A percentile compares a stretch with the other conserved stretches of the same genome.
Evolutionary conservation across 2,329 filamentous ascomycete species (phyloP).

Genomic region (Xylariales sp.): DNA sequence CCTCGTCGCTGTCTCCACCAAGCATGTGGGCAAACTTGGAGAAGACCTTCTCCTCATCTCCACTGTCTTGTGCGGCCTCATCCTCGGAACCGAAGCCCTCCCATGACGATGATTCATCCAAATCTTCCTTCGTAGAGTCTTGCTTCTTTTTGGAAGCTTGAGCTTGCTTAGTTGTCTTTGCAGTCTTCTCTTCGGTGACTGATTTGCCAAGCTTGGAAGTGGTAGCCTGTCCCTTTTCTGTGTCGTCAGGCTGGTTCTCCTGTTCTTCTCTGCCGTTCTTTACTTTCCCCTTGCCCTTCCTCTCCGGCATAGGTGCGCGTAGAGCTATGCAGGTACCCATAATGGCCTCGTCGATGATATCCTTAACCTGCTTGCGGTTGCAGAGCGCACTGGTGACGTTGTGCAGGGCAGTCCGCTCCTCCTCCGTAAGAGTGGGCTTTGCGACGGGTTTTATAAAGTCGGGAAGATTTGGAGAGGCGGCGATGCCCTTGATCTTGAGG

Average conservation of each 20-base stretch:
- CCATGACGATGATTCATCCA: slow-evolving; percentile 16
- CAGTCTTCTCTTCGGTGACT: slow-evolving; percentile 10
- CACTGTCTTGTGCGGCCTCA: slow-evolving; percentile 6
- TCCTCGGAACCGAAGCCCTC: slow-evolving; percentile 7
- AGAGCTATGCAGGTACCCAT: slow-evolving; percentile 44
- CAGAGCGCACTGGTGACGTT: slow-evolving; percentile 57
- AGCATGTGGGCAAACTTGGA: slow-evolving; percentile 43
- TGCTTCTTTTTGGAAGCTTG: too few species aligned
- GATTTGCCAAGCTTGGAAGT: slow-evolving; percentile 16
- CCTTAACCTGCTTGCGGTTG: slow-evolving; percentile 46
- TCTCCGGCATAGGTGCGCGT: slow-evolving; percentile 43
- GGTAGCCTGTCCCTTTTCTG: slow-evolving; percentile 16
- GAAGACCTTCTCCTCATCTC: slow-evolving; percentile 28
- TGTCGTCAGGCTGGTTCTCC: slow-evolving; percentile 19
- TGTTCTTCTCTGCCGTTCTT: slow-evolving; percentile 21
- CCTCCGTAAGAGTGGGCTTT: slow-evolving; percentile 47
- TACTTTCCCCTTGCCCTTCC: slow-evolving; percentile 27
- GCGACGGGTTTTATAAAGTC: slow-evolving; percentile 42
- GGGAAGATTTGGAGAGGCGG: slow-evolving; percentile 46
- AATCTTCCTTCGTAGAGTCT: too few species aligned
- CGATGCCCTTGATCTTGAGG: slow-evolving; percentile 48
- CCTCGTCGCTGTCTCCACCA: slow-evolving; percentile 36
- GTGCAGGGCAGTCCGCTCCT: slow-evolving; percentile 47
- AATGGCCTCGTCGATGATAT: slow-evolving; percentile 44
- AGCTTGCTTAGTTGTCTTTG: background rate